These are phyloP conservation scores for Gaertneriomyces sp. DNA, from an alignment of 192 early-diverging fungal species.

Conservation along the genomic window DNA sequence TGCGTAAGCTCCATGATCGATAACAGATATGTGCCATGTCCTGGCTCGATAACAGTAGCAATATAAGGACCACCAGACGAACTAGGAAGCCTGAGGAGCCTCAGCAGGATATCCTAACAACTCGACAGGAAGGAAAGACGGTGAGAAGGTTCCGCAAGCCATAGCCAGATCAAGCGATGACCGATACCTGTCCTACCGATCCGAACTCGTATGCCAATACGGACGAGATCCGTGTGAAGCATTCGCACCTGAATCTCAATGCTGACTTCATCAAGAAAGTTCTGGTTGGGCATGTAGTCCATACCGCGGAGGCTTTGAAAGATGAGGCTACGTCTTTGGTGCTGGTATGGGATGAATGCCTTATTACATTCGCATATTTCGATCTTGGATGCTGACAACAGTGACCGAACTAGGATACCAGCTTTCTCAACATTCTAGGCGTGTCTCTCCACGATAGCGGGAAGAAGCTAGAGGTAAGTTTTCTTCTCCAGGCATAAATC, in stretches of 20 bases:
- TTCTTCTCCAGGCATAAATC: too few species aligned
- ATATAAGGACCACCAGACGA: too few species aligned
- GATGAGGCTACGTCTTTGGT: constrained; percentile 58
- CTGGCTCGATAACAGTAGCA: too few species aligned
- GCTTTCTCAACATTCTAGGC: not conserved
- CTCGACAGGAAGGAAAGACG: too few species aligned
- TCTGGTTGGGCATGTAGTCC: constrained; percentile 63
- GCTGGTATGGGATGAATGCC: constrained; percentile 15
- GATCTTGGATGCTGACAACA: not conserved
- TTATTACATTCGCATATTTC: not conserved
- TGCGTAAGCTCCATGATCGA: too few species aligned
- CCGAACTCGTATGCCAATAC: constrained; percentile 84
- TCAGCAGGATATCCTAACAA: too few species aligned
- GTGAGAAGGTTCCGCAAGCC: too few species aligned
- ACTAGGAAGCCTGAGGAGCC: too few species aligned
- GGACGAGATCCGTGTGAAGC: constrained; percentile 64
- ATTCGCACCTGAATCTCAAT: constrained; percentile 70
- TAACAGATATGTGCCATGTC: too few species aligned
- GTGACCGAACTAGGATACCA: not conserved
- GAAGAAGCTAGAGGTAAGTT: too few species aligned
- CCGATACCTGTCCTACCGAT: constrained; percentile 46
- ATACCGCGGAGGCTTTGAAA: constrained; percentile 54
- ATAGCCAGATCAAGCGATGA: not conserved
- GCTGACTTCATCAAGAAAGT: constrained; percentile 74
- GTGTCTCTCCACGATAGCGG: not conserved